Evolutionary conservation across 306 rosid genomes (phyloP), one percentile per base, ranked within the genome.

Genomic region (Cucurbita pepo): DNA sequence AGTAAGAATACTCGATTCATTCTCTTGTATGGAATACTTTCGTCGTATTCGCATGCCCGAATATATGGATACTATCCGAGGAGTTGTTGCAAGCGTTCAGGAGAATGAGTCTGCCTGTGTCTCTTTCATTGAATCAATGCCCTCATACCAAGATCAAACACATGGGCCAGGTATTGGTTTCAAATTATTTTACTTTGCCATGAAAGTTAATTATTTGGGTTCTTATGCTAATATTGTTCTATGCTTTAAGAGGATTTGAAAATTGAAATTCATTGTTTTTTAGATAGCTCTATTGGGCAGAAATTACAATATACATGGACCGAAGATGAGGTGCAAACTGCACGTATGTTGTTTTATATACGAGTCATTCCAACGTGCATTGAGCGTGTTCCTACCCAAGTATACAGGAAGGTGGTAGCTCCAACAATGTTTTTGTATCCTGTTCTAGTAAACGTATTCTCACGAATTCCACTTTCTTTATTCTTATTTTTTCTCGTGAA

Each of bases 391-490:
- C 94, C 96, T n/a, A 79, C 84, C 76, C 79, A 51, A 76, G 80
- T 84, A 44, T 88, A 90, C 70, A 77, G 84, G 58, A 80, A 83
- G 78, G 74, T 76, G 65, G 84, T 87, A 18, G 94, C 85, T 61
- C 86, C 98, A 53, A 86, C 87, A 65, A 86, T 87, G 97, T 93
- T 93, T 86, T 81, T 93, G 97, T 93, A 93, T 93, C 98, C 98
- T 87, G 37, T 64, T 44, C 41, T 73, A 66, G 81, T 65, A 10
- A 76, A 54, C 70, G 73, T 14, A 44, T 73, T 78, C 57, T 76
- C 77, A 72, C 18, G 18, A 55, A 69, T 22, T 22, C 41, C 30
- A 4, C 73, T 48, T 45, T 67, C 36, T 50, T 77, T 15, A 15
- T 81, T 44, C 9, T n/a, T 71, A n/a, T 76, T 54, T 55, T 61